Evolutionary conservation across 768 basidiomycete species (phyloP).

Genomic region (Infundibulicybe gibba): DNA sequence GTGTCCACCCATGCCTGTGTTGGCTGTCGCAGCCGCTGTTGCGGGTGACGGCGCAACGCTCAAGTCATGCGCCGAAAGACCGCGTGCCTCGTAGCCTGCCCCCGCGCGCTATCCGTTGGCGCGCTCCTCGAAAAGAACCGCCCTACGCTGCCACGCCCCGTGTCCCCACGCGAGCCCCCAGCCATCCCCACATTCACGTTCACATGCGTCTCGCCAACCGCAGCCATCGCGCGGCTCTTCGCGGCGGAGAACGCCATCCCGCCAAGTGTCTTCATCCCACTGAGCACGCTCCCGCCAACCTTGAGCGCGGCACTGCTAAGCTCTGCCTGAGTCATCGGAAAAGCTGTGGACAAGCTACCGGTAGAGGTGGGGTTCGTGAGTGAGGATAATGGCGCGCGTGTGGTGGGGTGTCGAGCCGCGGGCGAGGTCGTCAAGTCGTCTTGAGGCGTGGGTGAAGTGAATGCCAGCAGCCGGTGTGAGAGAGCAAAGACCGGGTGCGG

Average conservation of each 20-base stretch:
- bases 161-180: constrained; percentile 12
- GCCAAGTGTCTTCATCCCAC: constrained; percentile 60
- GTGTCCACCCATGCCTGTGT: constrained; percentile 22
- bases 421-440: neutral
- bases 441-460: constrained; percentile 26
- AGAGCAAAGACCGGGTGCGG: constrained; percentile 57
- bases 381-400: constrained; percentile 6
- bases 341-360: neutral
- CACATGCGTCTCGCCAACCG: neutral
- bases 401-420: neutral
- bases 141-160: constrained; percentile 19
- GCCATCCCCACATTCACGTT: neutral
- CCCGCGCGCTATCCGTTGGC: constrained; percentile 34
- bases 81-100: constrained; percentile 7
- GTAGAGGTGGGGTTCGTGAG: constrained; percentile 5
- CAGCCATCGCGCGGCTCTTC: constrained; percentile 25
- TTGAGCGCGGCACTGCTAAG: constrained; percentile 52
- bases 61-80: constrained; percentile 17
- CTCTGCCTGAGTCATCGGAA: constrained; percentile 38
- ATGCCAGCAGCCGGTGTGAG: constrained; percentile 62
- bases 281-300: constrained; percentile 59
- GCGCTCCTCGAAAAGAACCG: constrained; percentile 63
- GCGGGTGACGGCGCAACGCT: constrained; percentile 11
- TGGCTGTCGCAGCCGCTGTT: neutral
- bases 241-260: constrained; percentile 58